Base-by-base conservation (phyloP, 176 grass and related monocot species). In the Metroxylon sagu region DNA sequence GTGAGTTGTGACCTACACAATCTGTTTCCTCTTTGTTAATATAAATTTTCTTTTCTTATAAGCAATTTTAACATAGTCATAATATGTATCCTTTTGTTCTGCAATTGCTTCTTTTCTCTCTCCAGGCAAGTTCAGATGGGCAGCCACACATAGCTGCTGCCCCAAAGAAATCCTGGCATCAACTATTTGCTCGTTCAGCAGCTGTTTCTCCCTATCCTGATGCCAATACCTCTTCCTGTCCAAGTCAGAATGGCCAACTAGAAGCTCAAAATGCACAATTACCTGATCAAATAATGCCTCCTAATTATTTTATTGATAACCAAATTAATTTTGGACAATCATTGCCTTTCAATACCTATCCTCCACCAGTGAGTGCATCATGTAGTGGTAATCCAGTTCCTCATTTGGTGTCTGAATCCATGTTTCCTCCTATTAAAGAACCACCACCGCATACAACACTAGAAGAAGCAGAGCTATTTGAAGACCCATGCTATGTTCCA, bases 401-500 rank as follows among this genome's bases (percentile, higher is more conserved):
- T 80, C 77, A 63, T 72, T 76, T 83, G 72, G 59, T 61, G 57
- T 61, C 73, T 81, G 83, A 69, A 70, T 28, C 58, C 80, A 61
- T 72, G 50, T 62, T 43, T 73, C 71, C 18, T 79, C 71, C 67
- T 69, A 62, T 70, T 69, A 67, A 78, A 57, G 76, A 87, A 54
- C 25, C 66, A 16, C 70, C 65, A 65, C 52, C 76, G 65, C 52
- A 65, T 68, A 30, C 76, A 18, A 52, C 81, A 30, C 25, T 58
- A 43, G 89, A 87, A 78, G 84, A 93, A 76, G 25, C 61, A 29
- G 89, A 93, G 29, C 67, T 66, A 15, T 97, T 97, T 82, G 92
- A 97, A 66, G 87, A 91, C 70, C 87, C 91, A 6, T 90, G 77
- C 70, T 87, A 84, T 59, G 83, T 91, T 80, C 86, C 83, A 67